Evolutionary conservation across 148 eudicot species (phyloP).

Genomic region (Rhododendron kiyosumense): DNA sequence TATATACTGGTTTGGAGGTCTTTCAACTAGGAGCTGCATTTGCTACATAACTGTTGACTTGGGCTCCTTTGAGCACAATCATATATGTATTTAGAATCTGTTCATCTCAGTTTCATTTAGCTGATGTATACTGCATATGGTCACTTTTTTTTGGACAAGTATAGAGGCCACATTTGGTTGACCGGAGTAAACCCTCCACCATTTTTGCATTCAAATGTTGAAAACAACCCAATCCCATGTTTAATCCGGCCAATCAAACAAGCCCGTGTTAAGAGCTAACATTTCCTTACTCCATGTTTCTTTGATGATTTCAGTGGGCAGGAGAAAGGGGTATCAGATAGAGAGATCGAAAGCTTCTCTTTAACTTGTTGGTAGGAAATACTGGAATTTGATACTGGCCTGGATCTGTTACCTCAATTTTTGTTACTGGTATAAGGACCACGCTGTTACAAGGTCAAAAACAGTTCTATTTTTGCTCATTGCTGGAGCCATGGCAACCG

Average conservation of each 20-base stretch:
- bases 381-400: slow-evolving; percentile 33
- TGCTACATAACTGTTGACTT: slow-evolving; percentile 3
- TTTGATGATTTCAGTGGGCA: background rate
- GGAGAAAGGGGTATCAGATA: background rate
- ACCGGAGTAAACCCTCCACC: background rate
- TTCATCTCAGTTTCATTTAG: slow-evolving; percentile 1
- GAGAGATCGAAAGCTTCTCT: slow-evolving; percentile 7
- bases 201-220: background rate
- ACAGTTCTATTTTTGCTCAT: slow-evolving; percentile 29
- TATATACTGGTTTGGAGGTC: background rate
- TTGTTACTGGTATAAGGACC: slow-evolving; percentile 34
- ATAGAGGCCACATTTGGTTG: background rate
- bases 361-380: background rate
- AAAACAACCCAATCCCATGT: background rate
- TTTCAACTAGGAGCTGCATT: slow-evolving; percentile 7
- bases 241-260: background rate
- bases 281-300: background rate
- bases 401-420: slow-evolving; percentile 26
- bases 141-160: background rate
- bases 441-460: slow-evolving; percentile 28
- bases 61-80: slow-evolving; percentile 1
- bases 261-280: background rate
- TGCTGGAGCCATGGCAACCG: slow-evolving; percentile 42
- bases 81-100: background rate
- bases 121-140: background rate